Percentiles rank a stretch among this genome's conserved stretches.
Conservation (phyloP, 352 stramenopile genomes). For the Phytophthora foliorum region DNA sequence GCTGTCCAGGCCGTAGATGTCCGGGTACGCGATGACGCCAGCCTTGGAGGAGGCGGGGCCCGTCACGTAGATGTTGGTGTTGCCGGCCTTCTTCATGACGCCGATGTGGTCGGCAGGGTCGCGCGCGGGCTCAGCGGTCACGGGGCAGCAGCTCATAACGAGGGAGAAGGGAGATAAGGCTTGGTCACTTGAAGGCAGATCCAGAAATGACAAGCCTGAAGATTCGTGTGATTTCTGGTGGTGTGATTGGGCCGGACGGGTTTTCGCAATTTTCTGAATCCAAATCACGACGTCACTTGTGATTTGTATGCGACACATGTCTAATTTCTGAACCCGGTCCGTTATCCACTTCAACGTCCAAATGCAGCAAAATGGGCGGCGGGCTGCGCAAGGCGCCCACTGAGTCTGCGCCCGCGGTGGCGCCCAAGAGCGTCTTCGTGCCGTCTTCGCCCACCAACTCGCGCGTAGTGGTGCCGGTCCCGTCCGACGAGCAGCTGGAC, state of each 20-base stretch:
- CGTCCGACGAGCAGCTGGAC: constrained; percentile 59
- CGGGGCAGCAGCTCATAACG: constrained; percentile 82
- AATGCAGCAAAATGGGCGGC: constrained; percentile 47
- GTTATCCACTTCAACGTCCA: constrained; percentile 22
- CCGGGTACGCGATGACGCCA: constrained; percentile 75
- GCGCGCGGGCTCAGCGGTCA: constrained; percentile 67
- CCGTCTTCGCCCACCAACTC: constrained; percentile 32
- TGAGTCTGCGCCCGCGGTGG: neutral
- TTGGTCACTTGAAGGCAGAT: constrained; percentile 16
- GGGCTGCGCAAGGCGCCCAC: constrained; percentile 43
- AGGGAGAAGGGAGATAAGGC: neutral
- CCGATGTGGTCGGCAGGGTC: constrained; percentile 54
- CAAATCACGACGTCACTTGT: constrained; percentile 8
- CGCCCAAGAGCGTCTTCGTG: constrained; percentile 28
- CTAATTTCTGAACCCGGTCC: constrained; percentile 23
- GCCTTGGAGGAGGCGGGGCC: constrained; percentile 70
- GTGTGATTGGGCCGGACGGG: constrained; percentile 15
- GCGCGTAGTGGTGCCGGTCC: constrained; percentile 23
- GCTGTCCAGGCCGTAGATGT: constrained; percentile 86
- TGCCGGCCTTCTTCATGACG: constrained; percentile 72
- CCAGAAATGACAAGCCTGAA: constrained; percentile 22
- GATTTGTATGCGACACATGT: constrained; percentile 23
- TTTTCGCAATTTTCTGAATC: constrained; percentile 11
- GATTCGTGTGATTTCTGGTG: constrained; percentile 16
- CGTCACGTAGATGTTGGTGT: constrained; percentile 80